Conservation (phyloP, 192 early-diverging fungal species). For the Helicostylum pulchrum region DNA sequence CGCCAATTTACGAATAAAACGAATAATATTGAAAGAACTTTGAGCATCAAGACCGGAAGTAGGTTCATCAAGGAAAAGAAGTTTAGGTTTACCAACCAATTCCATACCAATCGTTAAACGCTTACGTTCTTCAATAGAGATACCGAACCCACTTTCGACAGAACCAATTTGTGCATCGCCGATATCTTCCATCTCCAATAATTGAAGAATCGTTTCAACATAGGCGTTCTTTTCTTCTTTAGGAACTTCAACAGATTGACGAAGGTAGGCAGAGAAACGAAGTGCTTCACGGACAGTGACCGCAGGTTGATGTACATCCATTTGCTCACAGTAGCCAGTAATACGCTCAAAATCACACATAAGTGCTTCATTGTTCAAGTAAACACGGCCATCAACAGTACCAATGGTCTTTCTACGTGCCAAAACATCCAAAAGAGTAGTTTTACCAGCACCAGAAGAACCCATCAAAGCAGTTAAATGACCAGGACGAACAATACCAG, state of each 20-base stretch:
- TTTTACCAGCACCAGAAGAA: slow-evolving; percentile 87
- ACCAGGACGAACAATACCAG: slow-evolving; percentile 69
- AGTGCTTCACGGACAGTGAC: slow-evolving; percentile 92
- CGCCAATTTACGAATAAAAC: slow-evolving; percentile 67
- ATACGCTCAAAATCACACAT: slow-evolving; percentile 54
- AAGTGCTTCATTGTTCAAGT: slow-evolving; percentile 52
- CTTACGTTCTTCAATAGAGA: slow-evolving; percentile 80
- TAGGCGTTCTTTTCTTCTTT: slow-evolving; percentile 46
- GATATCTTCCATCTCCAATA: slow-evolving; percentile 60
- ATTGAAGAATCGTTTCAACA: slow-evolving; percentile 49
- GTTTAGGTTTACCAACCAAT: slow-evolving; percentile 72
- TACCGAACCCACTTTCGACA: slow-evolving; percentile 54
- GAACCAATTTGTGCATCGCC: slow-evolving; percentile 56
- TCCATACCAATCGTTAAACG: slow-evolving; percentile 83
- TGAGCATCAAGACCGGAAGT: slow-evolving; percentile 78
- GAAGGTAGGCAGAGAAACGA: slow-evolving; percentile 71
- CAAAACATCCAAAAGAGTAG: slow-evolving; percentile 70
- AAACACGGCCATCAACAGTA: slow-evolving; percentile 56
- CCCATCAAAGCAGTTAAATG: slow-evolving; percentile 91
- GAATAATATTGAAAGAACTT: slow-evolving; percentile 69
- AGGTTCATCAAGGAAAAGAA: slow-evolving; percentile 77
- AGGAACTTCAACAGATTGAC: slow-evolving; percentile 58
- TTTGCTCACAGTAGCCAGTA: slow-evolving; percentile 85
- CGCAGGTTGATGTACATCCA: slow-evolving; percentile 82
- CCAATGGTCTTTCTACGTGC: slow-evolving; percentile 75